Evolutionary conservation across 805 yeast genomes (phyloP), one percentile per base, ranked within the genome.

Genomic region (Zygosaccharomyces rouxii): DNA sequence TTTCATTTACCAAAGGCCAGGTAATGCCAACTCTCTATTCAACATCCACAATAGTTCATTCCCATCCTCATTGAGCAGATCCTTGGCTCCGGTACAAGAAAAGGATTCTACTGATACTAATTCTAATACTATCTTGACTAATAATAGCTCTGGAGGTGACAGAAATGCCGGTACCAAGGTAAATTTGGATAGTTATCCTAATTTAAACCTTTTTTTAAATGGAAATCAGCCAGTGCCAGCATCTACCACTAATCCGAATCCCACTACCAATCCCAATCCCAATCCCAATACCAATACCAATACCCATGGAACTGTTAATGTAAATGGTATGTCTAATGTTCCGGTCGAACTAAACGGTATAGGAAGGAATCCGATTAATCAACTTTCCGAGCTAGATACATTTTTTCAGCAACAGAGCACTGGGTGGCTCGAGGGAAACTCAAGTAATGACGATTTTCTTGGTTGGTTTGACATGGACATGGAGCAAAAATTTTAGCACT

Each of bases 381-480:
- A 54, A 16, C 46, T 53, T 38, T 52, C 57, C 7, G 65, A 57
- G 22, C 44, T 81, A 58, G 82, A 84, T 57, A 73, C 74, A 16
- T 84, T 86, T 55, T 81, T 86, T 67, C 89, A 84, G 62, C 89
- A 84, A 64, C 94, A 86, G 56, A 85, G 89, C 23, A 80, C 83
- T 29, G 90, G 89, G 26, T 88, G 95, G 96, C 77, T 83, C 62
- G 89, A 87, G 60, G 83, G 81, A 28, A 87, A 82, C 40, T 58
- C 62, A n/a, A 59, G 58, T 43, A 61, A 63, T 10, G 97, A 90
- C 61, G 97, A 90, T 63, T 85, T 90, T 59, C 71, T 90, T 41
- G 97, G 97, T 10, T 90, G 96, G 96, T 86, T 90, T 72, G 96
- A 88, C 63, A 81, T 82, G 64, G 84, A 84, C 59, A 79, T 78